A percentile compares a stretch with the other conserved stretches of the same genome.
These are phyloP conservation scores for Golubevia pallescens DNA, from an alignment of 1,284 basidiomycete genomes.

Conservation along the genomic window DNA sequence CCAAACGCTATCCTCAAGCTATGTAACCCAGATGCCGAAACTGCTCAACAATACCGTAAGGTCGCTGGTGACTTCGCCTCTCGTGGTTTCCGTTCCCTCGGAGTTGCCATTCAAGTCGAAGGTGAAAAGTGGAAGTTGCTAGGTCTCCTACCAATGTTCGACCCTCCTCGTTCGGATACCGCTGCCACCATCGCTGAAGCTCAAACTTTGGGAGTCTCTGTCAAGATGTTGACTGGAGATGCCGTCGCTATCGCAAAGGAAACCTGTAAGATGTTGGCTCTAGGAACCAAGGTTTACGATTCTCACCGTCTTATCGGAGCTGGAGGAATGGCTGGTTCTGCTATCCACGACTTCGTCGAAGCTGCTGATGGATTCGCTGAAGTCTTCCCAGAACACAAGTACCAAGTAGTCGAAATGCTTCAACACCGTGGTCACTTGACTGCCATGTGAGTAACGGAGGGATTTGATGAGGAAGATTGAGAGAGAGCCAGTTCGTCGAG, in stretches of 20 bases:
- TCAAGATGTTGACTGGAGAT: constrained; percentile 72
- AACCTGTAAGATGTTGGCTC: constrained; percentile 68
- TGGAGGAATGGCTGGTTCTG: constrained; percentile 68
- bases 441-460: constrained; percentile 65
- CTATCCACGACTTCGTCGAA: constrained; percentile 69
- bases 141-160: constrained; percentile 68
- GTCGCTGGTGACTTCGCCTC: constrained; percentile 67
- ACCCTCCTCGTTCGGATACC: constrained; percentile 70
- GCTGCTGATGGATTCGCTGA: constrained; percentile 71
- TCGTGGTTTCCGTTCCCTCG: constrained; percentile 70
- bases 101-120: constrained; percentile 69
- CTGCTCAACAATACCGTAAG: constrained; percentile 66
- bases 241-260: constrained; percentile 71
- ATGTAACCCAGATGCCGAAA: constrained; percentile 65
- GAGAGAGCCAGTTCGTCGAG: not conserved
- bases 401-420: constrained; percentile 68
- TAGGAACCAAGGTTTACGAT: constrained; percentile 70
- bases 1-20: constrained; percentile 70
- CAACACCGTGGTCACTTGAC: constrained; percentile 70
- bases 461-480: not conserved
- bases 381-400: constrained; percentile 71
- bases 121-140: constrained; percentile 68
- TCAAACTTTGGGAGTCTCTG: constrained; percentile 68
- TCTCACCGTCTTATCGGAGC: constrained; percentile 70
- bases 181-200: constrained; percentile 70